Evolutionary conservation across 2,329 filamentous ascomycete species (phyloP), one percentile per base, ranked within the genome.

Genomic region (Fusarium sp.): DNA sequence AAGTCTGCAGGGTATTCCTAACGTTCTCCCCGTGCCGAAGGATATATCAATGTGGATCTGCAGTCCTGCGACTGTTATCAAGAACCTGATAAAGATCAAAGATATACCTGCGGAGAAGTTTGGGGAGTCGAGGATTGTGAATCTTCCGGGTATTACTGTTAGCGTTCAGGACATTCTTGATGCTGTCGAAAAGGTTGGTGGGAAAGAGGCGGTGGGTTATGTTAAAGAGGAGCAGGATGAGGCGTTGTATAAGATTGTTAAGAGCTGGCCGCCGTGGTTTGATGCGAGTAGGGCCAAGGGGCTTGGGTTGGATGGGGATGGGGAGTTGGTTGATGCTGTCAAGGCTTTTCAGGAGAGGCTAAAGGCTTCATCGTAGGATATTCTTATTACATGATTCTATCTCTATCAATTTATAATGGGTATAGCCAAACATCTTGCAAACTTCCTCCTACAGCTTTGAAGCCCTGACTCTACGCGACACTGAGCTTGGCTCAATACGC

Each of bases 151-250:
- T 65, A 76, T 87, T 45, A 86, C 85, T 44, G 86, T 89, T 9
- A 87, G 83, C 5, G 84, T 89, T n/a, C 82, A 87, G 60, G 82
- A 89, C 69, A 88, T 89, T 72, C 75, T 89, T 47, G 84, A 87
- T 66, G 87, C 87, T 1, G 76, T 89, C 65, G 82, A 84, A 66
- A 77, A 83, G 41, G 83, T 89, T 36, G 87, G 85, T 8, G 88
- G 87, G 0, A 78, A 82, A 62, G 83, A 87, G 56, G 82, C 83
- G 22, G 74, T 85, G 47, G 78, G 68, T 3, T 79, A 85, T 52
- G 83, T 89, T 7, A 83, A 84, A 69, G 74, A 89, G 72, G 83
- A 84, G 68, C 83, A 84, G 52, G 85, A 88, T 57, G 81, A 83
- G 34, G 82, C 82, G 44, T 75, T 86, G 24, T 84, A 87, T 75